Percentiles rank a stretch among this genome's conserved stretches.
Evolutionary conservation across 2,329 filamentous ascomycete genomes (phyloP).

Genomic region (Aspergillus sclerotialis): DNA sequence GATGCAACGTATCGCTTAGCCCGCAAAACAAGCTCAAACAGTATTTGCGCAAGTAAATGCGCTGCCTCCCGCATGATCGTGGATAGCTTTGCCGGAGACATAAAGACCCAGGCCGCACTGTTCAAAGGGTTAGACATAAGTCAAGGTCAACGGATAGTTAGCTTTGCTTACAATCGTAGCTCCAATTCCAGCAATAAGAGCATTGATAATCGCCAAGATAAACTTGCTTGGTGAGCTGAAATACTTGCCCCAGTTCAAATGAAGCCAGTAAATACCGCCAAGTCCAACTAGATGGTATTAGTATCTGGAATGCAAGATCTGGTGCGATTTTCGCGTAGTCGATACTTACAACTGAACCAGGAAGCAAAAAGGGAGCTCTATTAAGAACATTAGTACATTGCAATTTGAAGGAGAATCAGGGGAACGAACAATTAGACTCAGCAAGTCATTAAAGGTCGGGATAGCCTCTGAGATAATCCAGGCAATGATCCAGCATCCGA

Average conservation of each 20-base stretch:
- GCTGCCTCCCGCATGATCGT: constrained; percentile 3
- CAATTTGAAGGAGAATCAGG: not conserved
- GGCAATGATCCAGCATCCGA: constrained; percentile 51
- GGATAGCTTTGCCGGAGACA: constrained; percentile 17
- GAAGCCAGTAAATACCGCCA: constrained; percentile 41
- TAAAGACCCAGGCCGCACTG: constrained; percentile 17
- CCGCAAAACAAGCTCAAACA: constrained; percentile 3
- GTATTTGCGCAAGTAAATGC: not conserved
- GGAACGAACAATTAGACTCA: constrained; percentile 48
- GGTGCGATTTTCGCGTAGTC: not conserved
- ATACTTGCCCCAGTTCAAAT: constrained; percentile 39
- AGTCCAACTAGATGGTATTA: constrained; percentile 25
- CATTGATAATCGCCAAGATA: constrained; percentile 38
- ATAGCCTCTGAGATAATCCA: constrained; percentile 64
- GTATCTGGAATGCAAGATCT: not conserved
- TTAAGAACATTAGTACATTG: constrained; percentile 17
- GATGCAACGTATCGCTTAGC: too few relatives aligned
- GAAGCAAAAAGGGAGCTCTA: constrained; percentile 51
- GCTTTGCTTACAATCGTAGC: constrained; percentile 18
- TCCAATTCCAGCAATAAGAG: constrained; percentile 31
- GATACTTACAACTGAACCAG: constrained; percentile 51
- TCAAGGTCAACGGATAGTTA: too few relatives aligned
- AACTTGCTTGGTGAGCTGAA: constrained; percentile 39
- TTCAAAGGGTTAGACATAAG: not conserved
- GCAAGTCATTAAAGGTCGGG: constrained; percentile 59